A percentile compares a stretch with the other conserved stretches of the same genome.
These are phyloP conservation scores for Trapa bicornis DNA, from an alignment of 345 rosid species.

Conservation along the genomic window DNA sequence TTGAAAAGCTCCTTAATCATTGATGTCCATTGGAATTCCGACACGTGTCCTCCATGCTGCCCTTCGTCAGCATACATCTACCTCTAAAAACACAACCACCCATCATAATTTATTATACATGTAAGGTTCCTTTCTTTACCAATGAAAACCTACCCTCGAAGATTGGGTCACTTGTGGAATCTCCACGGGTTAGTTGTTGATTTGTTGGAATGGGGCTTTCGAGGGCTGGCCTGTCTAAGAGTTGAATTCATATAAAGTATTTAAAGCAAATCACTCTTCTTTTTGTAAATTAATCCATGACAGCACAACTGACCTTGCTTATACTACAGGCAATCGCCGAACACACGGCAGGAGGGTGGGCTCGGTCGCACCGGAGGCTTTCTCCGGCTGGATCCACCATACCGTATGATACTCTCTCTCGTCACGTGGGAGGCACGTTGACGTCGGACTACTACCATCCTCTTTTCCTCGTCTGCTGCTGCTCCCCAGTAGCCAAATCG, in stretches of 20 bases:
- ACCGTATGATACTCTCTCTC: not conserved
- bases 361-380: not conserved
- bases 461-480: not conserved
- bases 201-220: not conserved
- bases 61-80: no score
- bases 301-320: not conserved
- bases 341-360: not conserved
- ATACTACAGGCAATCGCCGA: not conserved
- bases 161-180: not conserved
- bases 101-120: no score
- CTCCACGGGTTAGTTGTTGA: not conserved
- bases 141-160: no score
- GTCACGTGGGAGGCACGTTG: constrained; percentile 8
- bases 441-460: not conserved
- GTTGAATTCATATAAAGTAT: not conserved
- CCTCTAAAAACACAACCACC: no score
- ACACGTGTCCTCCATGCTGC: not conserved
- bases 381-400: not conserved
- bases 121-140: no score
- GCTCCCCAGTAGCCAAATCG: not conserved
- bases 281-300: not conserved
- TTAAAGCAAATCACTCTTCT: not conserved
- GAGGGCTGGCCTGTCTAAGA: no score
- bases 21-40: not conserved
- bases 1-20: not conserved